Percentiles rank a stretch among this genome's conserved stretches.
phyloP scores from a whole-genome alignment of 768 basidiomycete species.

The Hygrocybe coccinea region DNA sequence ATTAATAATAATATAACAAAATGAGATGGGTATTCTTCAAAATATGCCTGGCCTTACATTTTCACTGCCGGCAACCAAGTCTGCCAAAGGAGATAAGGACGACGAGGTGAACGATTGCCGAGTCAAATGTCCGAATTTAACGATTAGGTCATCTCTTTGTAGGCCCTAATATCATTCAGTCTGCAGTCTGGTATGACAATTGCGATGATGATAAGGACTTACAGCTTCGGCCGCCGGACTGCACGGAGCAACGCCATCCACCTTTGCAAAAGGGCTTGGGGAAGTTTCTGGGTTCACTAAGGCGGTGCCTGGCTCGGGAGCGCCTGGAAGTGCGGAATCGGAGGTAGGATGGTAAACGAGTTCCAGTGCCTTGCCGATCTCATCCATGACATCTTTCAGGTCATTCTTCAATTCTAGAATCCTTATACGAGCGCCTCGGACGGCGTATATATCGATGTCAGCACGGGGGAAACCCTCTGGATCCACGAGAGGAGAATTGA shows the following conservation, averaged over 20 bases:
- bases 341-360: constrained; percentile 53
- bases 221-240: constrained; percentile 86
- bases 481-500: constrained; percentile 77
- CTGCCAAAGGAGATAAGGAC: constrained; percentile 65
- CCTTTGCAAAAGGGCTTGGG: constrained; percentile 64
- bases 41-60: constrained; percentile 49
- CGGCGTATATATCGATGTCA: constrained; percentile 79
- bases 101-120: constrained; percentile 46
- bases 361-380: constrained; percentile 65
- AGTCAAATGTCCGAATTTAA: constrained; percentile 68
- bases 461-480: constrained; percentile 83
- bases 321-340: constrained; percentile 18
- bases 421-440: constrained; percentile 67
- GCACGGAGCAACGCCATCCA: constrained; percentile 71
- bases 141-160: constrained; percentile 60
- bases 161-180: constrained; percentile 52
- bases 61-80: constrained; percentile 71
- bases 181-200: constrained; percentile 3
- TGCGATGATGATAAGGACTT: constrained; percentile 4
- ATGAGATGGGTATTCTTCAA: not conserved
- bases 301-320: not conserved
- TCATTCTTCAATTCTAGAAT: constrained; percentile 85
- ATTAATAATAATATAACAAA: not conserved
- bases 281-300: constrained; percentile 6
- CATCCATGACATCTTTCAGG: constrained; percentile 55